Evolutionary conservation across 2,329 filamentous ascomycete genomes (phyloP), one percentile per base, ranked within the genome.

Genomic region (Pseudogymnoascus sp.): DNA sequence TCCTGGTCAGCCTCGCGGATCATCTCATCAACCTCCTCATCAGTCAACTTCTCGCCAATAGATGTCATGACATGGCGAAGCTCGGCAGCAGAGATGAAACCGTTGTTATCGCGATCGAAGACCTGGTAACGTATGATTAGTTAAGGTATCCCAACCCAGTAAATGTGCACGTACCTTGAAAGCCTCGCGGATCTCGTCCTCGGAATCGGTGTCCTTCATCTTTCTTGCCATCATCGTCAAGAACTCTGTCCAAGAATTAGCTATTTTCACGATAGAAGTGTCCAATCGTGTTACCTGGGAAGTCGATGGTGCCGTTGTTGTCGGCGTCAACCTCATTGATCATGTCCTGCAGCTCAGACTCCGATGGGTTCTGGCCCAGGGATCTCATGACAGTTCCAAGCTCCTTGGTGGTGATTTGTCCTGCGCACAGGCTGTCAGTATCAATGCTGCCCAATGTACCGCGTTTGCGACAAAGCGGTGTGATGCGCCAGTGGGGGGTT

Each of bases 171-270:
- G 10, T 5, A 48, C 45, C 82, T 92, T 92, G 84, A 93, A 93
- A 12, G 89, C 89, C 76, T 93, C 90, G 71, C 90, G 86, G 70
- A 94, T 94, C 76, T 94, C 90, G 78, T 94, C 90, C 78, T 94
- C 90, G 58, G 89, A 93, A 74, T 94, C 90, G 69, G 90, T 94
- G 72, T 93, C 90, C 82, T 93, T 93, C 90, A 94, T 94, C 80
- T 94, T 94, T 73, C 90, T 86, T 64, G 90, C 90, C 90, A 94
- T 94, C 90, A 94, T 94, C 67, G 90, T 94, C 65, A 94, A 81
- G 78, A 94, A 94, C 74, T 94, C 90, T 93, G 72, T 48, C 60
- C 63, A 60, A n/a, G 21, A 35, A 37, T 67, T 60, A 65, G 70
- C 74, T 64, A 55, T 35, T 12, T 33, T 9, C n/a, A 21, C 15